Evolutionary conservation across 768 basidiomycete species (phyloP).

Genomic region (Boletus sp.): DNA sequence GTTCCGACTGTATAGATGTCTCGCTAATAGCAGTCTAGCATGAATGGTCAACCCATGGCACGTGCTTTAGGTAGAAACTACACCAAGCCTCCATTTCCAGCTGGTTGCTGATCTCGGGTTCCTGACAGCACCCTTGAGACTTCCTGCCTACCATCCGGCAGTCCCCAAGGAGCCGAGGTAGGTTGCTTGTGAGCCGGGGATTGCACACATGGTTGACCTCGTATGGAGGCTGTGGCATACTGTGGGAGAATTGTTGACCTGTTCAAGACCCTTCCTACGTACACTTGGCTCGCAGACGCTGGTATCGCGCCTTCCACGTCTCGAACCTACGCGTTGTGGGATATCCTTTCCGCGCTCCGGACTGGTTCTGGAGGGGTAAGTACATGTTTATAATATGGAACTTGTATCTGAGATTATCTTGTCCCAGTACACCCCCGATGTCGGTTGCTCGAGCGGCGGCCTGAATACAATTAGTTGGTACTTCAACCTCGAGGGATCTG

Average conservation of each 20-base stretch:
- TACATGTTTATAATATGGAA: neutral
- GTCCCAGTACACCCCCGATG: constrained; percentile 44
- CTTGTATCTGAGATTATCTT: neutral
- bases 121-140: constrained; percentile 51
- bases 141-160: constrained; percentile 58
- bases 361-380: constrained; percentile 47
- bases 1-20: neutral
- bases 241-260: constrained; percentile 56
- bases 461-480: constrained; percentile 56
- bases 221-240: constrained; percentile 58
- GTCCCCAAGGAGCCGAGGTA: constrained; percentile 59
- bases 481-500: constrained; percentile 62
- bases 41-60: constrained; percentile 72
- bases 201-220: neutral
- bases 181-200: neutral
- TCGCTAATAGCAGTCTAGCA: constrained; percentile 40
- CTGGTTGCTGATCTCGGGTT: neutral
- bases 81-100: neutral
- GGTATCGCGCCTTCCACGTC: constrained; percentile 69
- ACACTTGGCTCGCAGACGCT: constrained; percentile 62
- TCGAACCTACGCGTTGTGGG: constrained; percentile 54
- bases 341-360: constrained; percentile 53
- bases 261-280: constrained; percentile 71
- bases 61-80: constrained; percentile 35
- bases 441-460: constrained; percentile 40